These are phyloP conservation scores for Chamaecrista fasciculata DNA, from an alignment of 306 rosid genomes.

Conservation along the genomic window DNA sequence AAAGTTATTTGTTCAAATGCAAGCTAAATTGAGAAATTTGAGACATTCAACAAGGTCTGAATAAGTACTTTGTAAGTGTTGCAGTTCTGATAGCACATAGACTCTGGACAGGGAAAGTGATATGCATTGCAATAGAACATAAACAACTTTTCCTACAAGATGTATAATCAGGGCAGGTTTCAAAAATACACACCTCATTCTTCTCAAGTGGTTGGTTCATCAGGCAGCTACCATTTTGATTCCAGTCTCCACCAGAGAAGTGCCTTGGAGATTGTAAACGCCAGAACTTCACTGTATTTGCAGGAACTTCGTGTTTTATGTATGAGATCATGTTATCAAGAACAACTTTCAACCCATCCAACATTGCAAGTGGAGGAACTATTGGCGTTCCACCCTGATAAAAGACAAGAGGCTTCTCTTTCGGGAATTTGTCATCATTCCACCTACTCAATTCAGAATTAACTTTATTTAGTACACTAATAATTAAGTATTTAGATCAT, in stretches of 20 bases:
- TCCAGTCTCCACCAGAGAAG: slow-evolving; percentile 89
- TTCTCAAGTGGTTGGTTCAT: slow-evolving; percentile 68
- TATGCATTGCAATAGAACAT: background rate
- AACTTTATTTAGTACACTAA: background rate
- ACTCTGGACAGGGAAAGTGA: background rate
- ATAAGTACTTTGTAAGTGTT: background rate
- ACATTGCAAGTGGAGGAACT: slow-evolving; percentile 56
- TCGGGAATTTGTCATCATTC: slow-evolving; percentile 77
- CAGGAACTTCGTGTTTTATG: slow-evolving; percentile 59
- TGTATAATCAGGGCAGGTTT: background rate
- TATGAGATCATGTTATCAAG: slow-evolving; percentile 54
- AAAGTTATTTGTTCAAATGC: background rate
- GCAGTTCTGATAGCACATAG: background rate
- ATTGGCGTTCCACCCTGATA: slow-evolving; percentile 60
- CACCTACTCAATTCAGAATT: slow-evolving; percentile 56
- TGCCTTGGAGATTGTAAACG: slow-evolving; percentile 86
- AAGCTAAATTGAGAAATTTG: slow-evolving; percentile 5
- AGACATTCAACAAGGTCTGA: background rate
- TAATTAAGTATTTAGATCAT: slow-evolving; percentile 2
- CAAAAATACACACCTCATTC: slow-evolving; percentile 56
- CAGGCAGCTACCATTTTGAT: slow-evolving; percentile 88
- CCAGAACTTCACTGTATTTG: slow-evolving; percentile 70
- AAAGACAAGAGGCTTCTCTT: slow-evolving; percentile 74
- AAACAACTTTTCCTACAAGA: slow-evolving; percentile 7
- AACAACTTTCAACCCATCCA: slow-evolving; percentile 77